phyloP scores from a whole-genome alignment of 2,329 filamentous ascomycete genomes.

The Hirsutella rhossiliensis region DNA sequence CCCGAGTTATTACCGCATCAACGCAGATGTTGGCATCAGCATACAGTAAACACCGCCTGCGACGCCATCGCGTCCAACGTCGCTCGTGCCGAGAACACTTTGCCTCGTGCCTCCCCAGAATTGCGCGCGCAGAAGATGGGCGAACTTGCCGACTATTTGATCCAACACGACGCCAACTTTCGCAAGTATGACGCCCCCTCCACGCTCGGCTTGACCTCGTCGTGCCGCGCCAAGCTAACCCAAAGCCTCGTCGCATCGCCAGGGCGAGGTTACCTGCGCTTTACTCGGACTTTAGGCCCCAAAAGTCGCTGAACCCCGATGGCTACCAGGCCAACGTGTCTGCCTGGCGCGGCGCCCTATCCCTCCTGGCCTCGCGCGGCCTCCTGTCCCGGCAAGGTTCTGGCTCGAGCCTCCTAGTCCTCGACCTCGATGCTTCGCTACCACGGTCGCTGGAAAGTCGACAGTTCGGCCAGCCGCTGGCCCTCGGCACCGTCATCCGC shows the following conservation, averaged over 20 bases:
- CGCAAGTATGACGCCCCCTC: slow-evolving; percentile 29
- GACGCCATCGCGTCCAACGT: background rate
- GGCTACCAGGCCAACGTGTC: slow-evolving; percentile 70
- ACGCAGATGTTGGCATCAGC: too few species aligned
- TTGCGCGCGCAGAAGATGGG: slow-evolving; percentile 31
- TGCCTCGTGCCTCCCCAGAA: too few species aligned
- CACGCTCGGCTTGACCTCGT: background rate
- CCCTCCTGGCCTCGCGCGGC: slow-evolving; percentile 55
- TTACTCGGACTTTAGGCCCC: slow-evolving; percentile 74
- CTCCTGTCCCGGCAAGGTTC: slow-evolving; percentile 28
- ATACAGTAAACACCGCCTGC: background rate
- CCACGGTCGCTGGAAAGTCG: slow-evolving; percentile 59
- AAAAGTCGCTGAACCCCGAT: slow-evolving; percentile 68
- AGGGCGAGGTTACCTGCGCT: slow-evolving; percentile 72
- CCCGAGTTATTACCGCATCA: too few species aligned
- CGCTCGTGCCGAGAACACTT: background rate
- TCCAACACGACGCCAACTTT: slow-evolving; percentile 49
- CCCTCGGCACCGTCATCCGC: slow-evolving; percentile 62
- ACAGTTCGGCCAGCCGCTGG: slow-evolving; percentile 71
- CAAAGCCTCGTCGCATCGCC: background rate
- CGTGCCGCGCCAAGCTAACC: background rate
- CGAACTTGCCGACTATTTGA: slow-evolving; percentile 56
- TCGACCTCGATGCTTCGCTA: slow-evolving; percentile 50
- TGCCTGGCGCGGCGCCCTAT: slow-evolving; percentile 67
- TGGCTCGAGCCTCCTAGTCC: slow-evolving; percentile 34